phyloP scores from a whole-genome alignment of 768 basidiomycete genomes.

The Basidioascus undulatus region DNA sequence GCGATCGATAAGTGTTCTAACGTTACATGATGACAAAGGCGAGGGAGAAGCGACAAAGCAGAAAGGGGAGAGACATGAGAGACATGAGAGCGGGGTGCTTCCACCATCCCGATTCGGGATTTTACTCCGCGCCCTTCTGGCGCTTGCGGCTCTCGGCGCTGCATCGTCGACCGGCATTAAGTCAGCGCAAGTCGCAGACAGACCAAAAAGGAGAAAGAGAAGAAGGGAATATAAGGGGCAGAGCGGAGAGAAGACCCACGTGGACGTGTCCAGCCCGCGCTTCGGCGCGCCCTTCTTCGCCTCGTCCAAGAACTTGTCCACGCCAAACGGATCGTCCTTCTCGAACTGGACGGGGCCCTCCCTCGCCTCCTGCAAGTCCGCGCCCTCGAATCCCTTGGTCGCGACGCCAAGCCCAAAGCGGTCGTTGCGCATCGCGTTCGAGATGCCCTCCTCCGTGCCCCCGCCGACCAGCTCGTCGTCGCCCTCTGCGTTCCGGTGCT shows the following conservation, averaged over 20 bases:
- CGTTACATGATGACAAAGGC: too few species aligned
- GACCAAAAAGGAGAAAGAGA: not conserved
- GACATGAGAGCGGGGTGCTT: too few species aligned
- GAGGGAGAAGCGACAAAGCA: too few species aligned
- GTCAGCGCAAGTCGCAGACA: not conserved
- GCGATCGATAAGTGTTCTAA: too few species aligned
- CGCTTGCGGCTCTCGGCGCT: not conserved
- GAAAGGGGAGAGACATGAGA: too few species aligned
- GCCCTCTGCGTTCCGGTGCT: slow-evolving; percentile 56
- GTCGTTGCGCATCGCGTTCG: slow-evolving; percentile 72
- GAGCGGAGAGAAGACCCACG: slow-evolving; percentile 3
- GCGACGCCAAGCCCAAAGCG: slow-evolving; percentile 74
- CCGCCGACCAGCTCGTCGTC: slow-evolving; percentile 83
- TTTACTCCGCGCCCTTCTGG: too few species aligned
- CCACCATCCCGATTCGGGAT: too few species aligned
- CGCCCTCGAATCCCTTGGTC: slow-evolving; percentile 67
- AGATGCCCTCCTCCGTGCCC: slow-evolving; percentile 86
- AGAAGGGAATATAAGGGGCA: not conserved
- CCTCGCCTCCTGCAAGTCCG: slow-evolving; percentile 43
- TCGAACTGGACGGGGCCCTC: slow-evolving; percentile 97
- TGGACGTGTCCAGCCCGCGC: slow-evolving; percentile 23
- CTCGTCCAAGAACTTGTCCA: slow-evolving; percentile 90
- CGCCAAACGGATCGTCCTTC: slow-evolving; percentile 94
- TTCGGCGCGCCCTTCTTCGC: slow-evolving; percentile 91
- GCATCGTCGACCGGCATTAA: not conserved